A percentile compares a stretch with the other conserved stretches of the same genome.
These are phyloP conservation scores for Pyrus betulifolia DNA, from an alignment of 306 rosid species.

Conservation along the genomic window DNA sequence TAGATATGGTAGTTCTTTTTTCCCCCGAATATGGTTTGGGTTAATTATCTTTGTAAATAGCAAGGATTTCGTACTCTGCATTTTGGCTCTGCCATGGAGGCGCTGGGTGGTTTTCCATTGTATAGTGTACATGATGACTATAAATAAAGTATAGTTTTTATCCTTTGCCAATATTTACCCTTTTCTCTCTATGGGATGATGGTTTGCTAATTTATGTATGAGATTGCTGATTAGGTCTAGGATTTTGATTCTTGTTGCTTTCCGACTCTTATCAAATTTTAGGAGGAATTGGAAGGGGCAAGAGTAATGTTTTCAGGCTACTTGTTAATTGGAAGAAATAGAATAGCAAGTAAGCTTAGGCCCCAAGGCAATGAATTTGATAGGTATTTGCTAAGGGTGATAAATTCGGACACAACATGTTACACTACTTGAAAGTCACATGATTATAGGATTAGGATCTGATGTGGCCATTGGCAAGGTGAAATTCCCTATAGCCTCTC, in stretches of 20 bases:
- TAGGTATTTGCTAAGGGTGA: too few species aligned
- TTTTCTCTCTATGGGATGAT: background rate
- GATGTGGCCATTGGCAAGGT: background rate
- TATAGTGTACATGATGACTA: slow-evolving; percentile 17
- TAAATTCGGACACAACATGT: too few species aligned
- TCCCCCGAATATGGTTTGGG: slow-evolving; percentile 10
- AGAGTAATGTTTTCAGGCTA: background rate
- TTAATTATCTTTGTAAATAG: slow-evolving; percentile 32
- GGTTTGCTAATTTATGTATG: background rate
- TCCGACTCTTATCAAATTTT: background rate
- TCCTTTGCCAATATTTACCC: background rate
- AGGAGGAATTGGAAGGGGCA: too few species aligned
- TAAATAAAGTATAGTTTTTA: slow-evolving; percentile 1
- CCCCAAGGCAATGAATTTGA: too few species aligned
- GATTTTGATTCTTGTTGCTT: background rate
- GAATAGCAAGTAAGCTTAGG: background rate
- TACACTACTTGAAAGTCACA: too few species aligned
- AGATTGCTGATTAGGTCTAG: background rate
- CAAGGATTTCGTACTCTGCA: slow-evolving; percentile 19
- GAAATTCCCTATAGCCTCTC: too few species aligned
- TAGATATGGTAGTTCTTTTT: background rate
- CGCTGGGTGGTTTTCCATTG: slow-evolving; percentile 18
- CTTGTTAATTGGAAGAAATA: background rate
- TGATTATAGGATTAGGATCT: too few species aligned
- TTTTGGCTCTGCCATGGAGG: background rate